These are phyloP conservation scores for Dendrocalamus latiflorus DNA, from an alignment of 202 grass and related monocot genomes.

Conservation along the genomic window DNA sequence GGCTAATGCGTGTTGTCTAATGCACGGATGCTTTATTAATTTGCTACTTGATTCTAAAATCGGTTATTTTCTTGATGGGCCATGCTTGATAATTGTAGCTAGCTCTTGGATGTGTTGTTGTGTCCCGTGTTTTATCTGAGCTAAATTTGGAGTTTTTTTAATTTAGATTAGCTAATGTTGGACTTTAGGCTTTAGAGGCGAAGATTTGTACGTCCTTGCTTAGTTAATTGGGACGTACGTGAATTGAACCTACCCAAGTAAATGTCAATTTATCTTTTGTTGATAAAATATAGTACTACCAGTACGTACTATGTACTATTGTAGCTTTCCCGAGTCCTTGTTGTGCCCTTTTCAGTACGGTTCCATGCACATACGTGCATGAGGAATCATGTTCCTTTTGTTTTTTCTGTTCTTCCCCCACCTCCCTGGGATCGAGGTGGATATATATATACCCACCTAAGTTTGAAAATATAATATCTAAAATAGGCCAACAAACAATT, in stretches of 20 bases:
- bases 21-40: constrained; percentile 39
- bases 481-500: background rate
- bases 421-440: background rate
- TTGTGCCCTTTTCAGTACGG: background rate
- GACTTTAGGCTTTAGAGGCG: background rate
- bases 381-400: background rate
- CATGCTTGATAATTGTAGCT: constrained; percentile 21
- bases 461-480: background rate
- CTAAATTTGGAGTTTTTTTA: constrained; percentile 10
- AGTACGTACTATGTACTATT: background rate
- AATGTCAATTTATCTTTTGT: too few relatives aligned
- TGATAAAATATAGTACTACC: too few relatives aligned
- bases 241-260: background rate
- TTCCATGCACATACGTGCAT: background rate
- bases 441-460: background rate
- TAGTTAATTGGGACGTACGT: background rate
- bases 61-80: constrained; percentile 22
- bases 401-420: background rate
- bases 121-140: background rate
- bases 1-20: constrained; percentile 31
- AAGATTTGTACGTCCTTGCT: background rate
- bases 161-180: background rate
- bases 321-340: background rate
- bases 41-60: constrained; percentile 21
- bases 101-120: constrained; percentile 17